Base-by-base conservation (phyloP, 2,329 filamentous ascomycete genomes). In the Epichloe sibirici region DNA sequence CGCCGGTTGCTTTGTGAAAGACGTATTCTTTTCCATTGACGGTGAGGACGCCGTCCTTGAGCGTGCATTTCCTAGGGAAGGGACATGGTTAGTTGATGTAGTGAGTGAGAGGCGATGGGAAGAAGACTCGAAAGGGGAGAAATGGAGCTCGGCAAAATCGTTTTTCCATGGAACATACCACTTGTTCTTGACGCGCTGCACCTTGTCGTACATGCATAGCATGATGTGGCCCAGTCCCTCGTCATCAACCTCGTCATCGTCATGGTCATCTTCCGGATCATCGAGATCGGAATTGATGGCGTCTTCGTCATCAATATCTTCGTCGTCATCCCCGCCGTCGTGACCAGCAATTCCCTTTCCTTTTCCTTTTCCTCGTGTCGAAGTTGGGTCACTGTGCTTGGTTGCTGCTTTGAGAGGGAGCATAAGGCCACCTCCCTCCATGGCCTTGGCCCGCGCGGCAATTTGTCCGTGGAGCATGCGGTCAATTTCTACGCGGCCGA, bases 171-270 rank as follows among this genome's bases (percentile, higher is more conserved):
- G 28, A 42, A 70, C 76, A 49, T 67, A 83, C 88, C 88, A 93
- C 81, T 93, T 98, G 74, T 97, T 98, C 83, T 98, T 98, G 63
- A 97, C 93, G 47, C 93, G 81, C 71, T 97, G 91, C 9, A 98
- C 93, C 74, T 98, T 98, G 74, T 98, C 93, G 67, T 98, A 98
- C 66, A 95, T 96, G 74, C 93, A 98, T 42, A 98, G 83, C 88
- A 98, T 97, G 65, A 94, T 90, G 61, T 95, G 87, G 1, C 85
- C 84, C 58, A 86, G 80, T 38, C 83, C 81, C 44, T 95, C 90
- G 55, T 94, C 89, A 13, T 90, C 88, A 49, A 93, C 90, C 37
- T 93, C 88, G 25, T 91, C 88, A 25, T 93, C 89, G 34, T 87
- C 84, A 17, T 82, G 71, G 11, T 88, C 83, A 56, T 97, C 93